A percentile compares a stretch with the other conserved stretches of the same genome.
Conservation (phyloP, 2,329 filamentous ascomycete genomes). For the Aspergillus calidoustus region DNA sequence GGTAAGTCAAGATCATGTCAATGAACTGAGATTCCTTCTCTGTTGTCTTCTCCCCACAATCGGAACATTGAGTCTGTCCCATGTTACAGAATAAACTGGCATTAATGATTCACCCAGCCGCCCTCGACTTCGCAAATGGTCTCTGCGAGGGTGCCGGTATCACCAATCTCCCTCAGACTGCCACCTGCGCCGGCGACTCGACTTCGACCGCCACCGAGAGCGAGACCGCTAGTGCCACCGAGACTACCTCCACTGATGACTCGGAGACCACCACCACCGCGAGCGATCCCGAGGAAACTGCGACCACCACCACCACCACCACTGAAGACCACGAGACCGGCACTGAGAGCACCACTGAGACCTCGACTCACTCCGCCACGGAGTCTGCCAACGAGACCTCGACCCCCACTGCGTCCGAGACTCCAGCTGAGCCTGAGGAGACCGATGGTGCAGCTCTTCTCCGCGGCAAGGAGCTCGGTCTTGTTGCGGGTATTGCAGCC, state of each 20-base stretch:
- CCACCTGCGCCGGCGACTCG: conserved; percentile 31
- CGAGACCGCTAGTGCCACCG: conserved; percentile 8
- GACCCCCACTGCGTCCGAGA: conserved; percentile 18
- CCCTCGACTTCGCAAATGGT: conserved; percentile 40
- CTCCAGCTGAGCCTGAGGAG: conserved; percentile 2
- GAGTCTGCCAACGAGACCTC: neutral
- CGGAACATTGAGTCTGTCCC: neutral
- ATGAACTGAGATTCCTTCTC: neutral
- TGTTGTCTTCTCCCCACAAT: neutral
- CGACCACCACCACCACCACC: neutral
- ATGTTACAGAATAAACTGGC: conserved; percentile 11
- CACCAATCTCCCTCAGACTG: conserved; percentile 39
- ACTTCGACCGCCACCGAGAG: conserved; percentile 21
- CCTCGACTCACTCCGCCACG: neutral
- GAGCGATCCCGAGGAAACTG: neutral
- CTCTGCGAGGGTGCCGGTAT: conserved; percentile 46
- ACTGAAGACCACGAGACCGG: neutral
- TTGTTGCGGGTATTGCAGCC: conserved; percentile 37
- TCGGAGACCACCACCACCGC: conserved; percentile 4
- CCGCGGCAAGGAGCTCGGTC: conserved; percentile 29
- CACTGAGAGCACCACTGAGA: neutral
- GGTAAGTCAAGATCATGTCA: conserved; percentile 28
- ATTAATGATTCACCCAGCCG: conserved; percentile 29
- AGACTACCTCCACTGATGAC: neutral
- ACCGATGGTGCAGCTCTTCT: conserved; percentile 33